Evolutionary conservation across 139 green algal species (phyloP).

Genomic region (Gonium pectorale): DNA sequence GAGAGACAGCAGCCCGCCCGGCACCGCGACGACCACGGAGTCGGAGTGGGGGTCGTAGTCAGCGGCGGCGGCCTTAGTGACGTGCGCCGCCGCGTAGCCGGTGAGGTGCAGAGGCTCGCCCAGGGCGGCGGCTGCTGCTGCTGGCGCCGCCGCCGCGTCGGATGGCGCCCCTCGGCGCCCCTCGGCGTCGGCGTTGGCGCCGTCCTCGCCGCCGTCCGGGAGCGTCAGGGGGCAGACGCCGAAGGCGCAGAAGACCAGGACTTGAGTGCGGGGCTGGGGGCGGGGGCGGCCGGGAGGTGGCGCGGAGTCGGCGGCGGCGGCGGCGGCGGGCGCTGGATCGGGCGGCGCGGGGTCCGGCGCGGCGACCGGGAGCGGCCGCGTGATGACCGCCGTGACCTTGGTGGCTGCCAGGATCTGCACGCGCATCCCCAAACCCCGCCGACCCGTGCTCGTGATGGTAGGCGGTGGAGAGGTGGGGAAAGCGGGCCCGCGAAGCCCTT

Average conservation of each 20-base stretch:
- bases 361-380: neutral
- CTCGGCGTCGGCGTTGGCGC: too few species aligned
- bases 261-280: too few species aligned
- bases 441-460: too few species aligned
- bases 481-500: too few species aligned
- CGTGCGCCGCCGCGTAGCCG: neutral
- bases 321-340: too few species aligned
- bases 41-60: neutral
- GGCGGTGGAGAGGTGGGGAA: too few species aligned
- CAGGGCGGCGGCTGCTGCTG: neutral
- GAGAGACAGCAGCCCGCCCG: neutral
- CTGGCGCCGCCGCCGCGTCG: neutral
- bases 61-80: neutral
- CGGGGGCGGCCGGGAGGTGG: too few species aligned
- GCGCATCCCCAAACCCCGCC: too few species aligned
- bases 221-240: slow-evolving; percentile 1
- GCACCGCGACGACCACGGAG: neutral
- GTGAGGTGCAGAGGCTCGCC: neutral
- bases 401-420: neutral
- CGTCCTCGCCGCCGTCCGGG: too few species aligned
- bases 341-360: too few species aligned
- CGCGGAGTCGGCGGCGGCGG: too few species aligned
- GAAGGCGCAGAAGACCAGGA: neutral
- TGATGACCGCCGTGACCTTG: neutral
- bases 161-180: neutral